Conservation (phyloP, 345 rosid genomes). For the Mangifera indica region DNA sequence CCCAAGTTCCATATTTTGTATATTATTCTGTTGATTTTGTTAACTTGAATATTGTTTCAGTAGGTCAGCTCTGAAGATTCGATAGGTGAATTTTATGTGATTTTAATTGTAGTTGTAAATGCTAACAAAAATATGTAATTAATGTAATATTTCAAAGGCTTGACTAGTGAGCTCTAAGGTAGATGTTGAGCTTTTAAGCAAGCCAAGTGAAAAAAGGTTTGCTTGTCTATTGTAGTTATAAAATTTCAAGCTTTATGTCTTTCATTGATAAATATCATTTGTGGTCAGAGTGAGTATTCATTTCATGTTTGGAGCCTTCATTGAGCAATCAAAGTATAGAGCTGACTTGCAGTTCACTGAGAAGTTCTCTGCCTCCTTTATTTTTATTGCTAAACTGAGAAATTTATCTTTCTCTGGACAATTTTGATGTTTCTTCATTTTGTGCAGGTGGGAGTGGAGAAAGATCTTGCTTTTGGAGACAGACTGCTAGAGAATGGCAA, state of each 20-base stretch:
- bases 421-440: slow-evolving; percentile 21
- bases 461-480: slow-evolving; percentile 69
- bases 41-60: neutral
- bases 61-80: neutral
- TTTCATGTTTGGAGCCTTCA: neutral
- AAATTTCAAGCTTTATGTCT: neutral
- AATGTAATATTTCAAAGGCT: neutral
- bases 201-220: neutral
- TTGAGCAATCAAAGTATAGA: slow-evolving; percentile 8
- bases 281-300: neutral
- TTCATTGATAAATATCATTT: neutral
- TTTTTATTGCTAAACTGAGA: slow-evolving; percentile 4
- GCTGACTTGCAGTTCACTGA: slow-evolving; percentile 13
- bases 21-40: neutral
- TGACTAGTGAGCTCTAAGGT: neutral
- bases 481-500: slow-evolving; percentile 76
- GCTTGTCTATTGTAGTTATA: neutral
- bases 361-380: neutral
- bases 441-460: slow-evolving; percentile 70
- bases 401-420: slow-evolving; percentile 11
- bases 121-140: neutral
- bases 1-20: neutral
- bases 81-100: neutral
- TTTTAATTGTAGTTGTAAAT: neutral
- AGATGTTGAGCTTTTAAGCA: neutral